These are phyloP conservation scores for Nannochloropsis gaditana DNA, from an alignment of 108 stramenopile species.

Conservation along the genomic window DNA sequence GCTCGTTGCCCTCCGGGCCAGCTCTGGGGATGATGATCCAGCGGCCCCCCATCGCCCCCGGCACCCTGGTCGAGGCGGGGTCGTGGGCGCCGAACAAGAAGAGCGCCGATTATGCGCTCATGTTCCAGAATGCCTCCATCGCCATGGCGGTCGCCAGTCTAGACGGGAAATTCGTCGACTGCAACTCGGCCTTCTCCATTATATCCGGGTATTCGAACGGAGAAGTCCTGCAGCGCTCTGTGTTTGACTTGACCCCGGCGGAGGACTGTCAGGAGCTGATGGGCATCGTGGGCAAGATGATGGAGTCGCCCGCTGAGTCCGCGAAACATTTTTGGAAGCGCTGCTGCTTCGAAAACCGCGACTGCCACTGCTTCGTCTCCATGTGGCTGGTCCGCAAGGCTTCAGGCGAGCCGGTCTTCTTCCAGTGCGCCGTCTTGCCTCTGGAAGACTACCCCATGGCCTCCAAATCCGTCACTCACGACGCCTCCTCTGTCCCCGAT, in stretches of 20 bases:
- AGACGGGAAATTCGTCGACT: constrained; percentile 21
- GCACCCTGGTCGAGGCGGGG: background rate
- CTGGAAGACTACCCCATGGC: constrained; percentile 13
- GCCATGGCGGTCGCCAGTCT: constrained; percentile 22
- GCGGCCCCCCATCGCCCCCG: background rate
- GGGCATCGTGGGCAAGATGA: constrained; percentile 19
- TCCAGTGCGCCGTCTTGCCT: constrained; percentile 7
- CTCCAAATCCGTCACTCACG: background rate
- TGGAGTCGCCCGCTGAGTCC: background rate
- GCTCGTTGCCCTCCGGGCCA: background rate
- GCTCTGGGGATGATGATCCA: constrained; percentile 7
- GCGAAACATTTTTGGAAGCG: constrained; percentile 22
- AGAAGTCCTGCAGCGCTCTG: background rate
- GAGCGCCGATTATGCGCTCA: background rate
- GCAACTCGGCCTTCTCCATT: constrained; percentile 20
- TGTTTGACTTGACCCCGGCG: constrained; percentile 22
- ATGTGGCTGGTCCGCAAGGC: constrained; percentile 24
- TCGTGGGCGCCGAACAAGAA: constrained; percentile 7
- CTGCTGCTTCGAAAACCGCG: constrained; percentile 6
- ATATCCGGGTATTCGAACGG: constrained; percentile 20
- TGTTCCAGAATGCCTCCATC: constrained; percentile 20
- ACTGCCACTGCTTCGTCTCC: constrained; percentile 9
- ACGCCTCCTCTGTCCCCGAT: background rate
- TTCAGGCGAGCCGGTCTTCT: constrained; percentile 21
- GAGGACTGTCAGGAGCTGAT: constrained; percentile 20